Evolutionary conservation across 345 rosid species (phyloP), one percentile per base, ranked within the genome.

Genomic region (Rhodamnia argentea): DNA sequence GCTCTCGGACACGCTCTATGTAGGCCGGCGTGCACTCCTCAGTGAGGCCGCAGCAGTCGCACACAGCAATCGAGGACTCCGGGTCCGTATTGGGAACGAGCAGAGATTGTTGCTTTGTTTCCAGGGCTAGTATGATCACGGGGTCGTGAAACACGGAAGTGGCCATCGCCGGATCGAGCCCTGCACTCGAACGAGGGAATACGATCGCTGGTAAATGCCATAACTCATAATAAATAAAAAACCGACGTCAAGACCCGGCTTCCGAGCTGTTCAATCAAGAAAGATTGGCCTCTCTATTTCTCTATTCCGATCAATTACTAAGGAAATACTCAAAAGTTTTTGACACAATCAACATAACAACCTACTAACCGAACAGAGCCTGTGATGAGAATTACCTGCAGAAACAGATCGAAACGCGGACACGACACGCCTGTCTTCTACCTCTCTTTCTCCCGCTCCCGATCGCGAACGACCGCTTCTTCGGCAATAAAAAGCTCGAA

Each of bases 11-110:
- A 1, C 26, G 76, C 58, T 88, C 89, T 37, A 90, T 88, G 85
- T 90, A 90, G 42, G 64, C 88, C 2, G 82, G 86, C 2, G 93
- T 91, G 88, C 90, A 91, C 87, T 91, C 93, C 81, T 91, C 93
- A 0, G 85, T 75, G 56, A 91, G 89, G 53, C 90, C 89, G 18
- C 93, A 88, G 82, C 92, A 89, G 81, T 89, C 92, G 52, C 91
- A 89, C 22, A 85, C 82, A 7, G 86, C 91, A 1, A 84, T 1
- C 24, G 78, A 70, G 47, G 78, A 37, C 78, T 37, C 78, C 0
- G 47, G 14, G 13, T 9, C 47, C 10, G 18, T 70, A 37, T 70
- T 32, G 47, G 78, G 4, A 70, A 70, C 24, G 47, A 37, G 13
- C 78, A 37, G 0, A 40, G 78, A 32, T 10, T 44, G 10, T 22